These are phyloP conservation scores for Botryotinia narcissicola DNA, from an alignment of 2,329 filamentous ascomycete genomes.

Conservation along the genomic window DNA sequence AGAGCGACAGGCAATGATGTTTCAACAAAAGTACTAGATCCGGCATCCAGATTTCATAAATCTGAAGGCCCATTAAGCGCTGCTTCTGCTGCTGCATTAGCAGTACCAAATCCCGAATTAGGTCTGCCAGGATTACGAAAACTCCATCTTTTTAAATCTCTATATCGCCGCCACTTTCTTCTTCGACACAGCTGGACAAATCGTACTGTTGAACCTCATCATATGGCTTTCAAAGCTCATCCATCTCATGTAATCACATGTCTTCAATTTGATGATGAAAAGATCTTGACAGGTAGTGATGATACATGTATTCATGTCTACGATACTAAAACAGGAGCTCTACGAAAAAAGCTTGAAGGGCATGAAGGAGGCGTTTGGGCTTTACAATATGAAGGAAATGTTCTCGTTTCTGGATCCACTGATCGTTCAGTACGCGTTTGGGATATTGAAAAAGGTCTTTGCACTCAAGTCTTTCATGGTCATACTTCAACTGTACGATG, in stretches of 20 bases:
- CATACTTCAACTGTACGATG: slow-evolving; percentile 97
- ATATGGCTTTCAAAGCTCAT: slow-evolving; percentile 95
- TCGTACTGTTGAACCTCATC: slow-evolving; percentile 77
- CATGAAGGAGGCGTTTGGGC: slow-evolving; percentile 99
- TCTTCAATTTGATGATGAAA: slow-evolving; percentile 95
- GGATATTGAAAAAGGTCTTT: slow-evolving; percentile 92
- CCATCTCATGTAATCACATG: slow-evolving; percentile 96
- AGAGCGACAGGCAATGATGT: slow-evolving; percentile 35
- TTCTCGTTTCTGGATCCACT: slow-evolving; percentile 91
- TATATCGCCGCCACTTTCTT: slow-evolving; percentile 89
- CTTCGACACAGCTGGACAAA: slow-evolving; percentile 92
- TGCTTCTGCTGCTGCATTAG: slow-evolving; percentile 77
- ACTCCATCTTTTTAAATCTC: slow-evolving; percentile 91
- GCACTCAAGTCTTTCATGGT: slow-evolving; percentile 94
- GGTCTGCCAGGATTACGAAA: slow-evolving; percentile 76
- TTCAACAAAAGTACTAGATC: slow-evolving; percentile 31
- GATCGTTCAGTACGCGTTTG: slow-evolving; percentile 98
- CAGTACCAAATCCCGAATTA: slow-evolving; percentile 77
- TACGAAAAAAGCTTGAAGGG: slow-evolving; percentile 80
- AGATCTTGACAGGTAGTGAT: slow-evolving; percentile 95
- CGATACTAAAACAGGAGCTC: slow-evolving; percentile 88
- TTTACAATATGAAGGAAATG: slow-evolving; percentile 92
- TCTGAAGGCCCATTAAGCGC: slow-evolving; percentile 84
- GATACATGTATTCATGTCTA: slow-evolving; percentile 98
- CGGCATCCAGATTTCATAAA: slow-evolving; percentile 37